Percentiles rank a stretch among this genome's conserved stretches.
Conservation (phyloP, 495 filamentous ascomycete genomes). For the Trichoderma erinaceum region DNA sequence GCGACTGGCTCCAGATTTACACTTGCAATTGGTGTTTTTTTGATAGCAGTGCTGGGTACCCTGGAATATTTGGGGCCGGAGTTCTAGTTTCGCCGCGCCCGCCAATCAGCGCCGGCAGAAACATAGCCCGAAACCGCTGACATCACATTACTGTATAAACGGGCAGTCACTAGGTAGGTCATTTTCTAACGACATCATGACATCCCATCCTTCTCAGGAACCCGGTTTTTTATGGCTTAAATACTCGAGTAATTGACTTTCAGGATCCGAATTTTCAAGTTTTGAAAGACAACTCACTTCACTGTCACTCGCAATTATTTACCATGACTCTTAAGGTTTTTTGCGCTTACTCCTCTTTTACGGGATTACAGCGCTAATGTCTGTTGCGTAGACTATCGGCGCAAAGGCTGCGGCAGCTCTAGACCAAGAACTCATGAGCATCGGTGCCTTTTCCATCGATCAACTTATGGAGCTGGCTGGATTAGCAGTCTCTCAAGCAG, state of each 20-base stretch:
- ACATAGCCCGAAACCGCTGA: constrained; percentile 20
- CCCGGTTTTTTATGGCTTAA: background rate
- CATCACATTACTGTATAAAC: constrained; percentile 14
- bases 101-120: constrained; percentile 21
- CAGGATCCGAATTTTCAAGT: background rate
- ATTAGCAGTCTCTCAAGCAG: constrained; percentile 85
- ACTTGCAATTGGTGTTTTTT: background rate
- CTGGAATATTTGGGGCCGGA: constrained; percentile 24
- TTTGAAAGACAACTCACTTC: background rate
- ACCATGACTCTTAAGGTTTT: constrained; percentile 15
- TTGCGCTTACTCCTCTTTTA: background rate
- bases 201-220: background rate
- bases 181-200: constrained; percentile 4
- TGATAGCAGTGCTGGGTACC: background rate
- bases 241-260: background rate
- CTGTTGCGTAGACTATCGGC: constrained; percentile 60
- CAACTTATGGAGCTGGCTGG: constrained; percentile 97
- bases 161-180: background rate
- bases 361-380: background rate
- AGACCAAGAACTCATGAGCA: constrained; percentile 90
- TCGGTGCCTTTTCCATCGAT: constrained; percentile 87
- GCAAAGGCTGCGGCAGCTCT: constrained; percentile 82
- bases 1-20: background rate
- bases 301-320: background rate
- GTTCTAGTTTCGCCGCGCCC: constrained; percentile 26